phyloP scores from a whole-genome alignment of 306 rosid genomes.

The Citrullus amarus region DNA sequence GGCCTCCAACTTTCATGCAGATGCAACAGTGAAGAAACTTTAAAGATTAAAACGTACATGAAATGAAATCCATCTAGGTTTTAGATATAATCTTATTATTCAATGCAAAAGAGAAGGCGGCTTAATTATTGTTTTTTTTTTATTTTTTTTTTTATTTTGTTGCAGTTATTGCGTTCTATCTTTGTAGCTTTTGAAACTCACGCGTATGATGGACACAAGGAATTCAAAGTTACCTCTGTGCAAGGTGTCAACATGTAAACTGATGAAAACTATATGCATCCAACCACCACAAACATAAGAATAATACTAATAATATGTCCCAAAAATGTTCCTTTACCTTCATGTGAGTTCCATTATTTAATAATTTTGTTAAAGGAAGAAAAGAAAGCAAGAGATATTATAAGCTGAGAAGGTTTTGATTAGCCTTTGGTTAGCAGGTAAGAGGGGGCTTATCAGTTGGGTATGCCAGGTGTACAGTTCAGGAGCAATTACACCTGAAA shows the following conservation, averaged over 20 bases:
- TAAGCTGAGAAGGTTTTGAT: neutral
- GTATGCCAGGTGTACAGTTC: neutral
- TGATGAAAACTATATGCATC: conserved; percentile 26
- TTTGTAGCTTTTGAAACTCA: conserved; percentile 34
- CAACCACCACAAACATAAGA: conserved; percentile 8
- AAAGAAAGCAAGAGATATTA: neutral
- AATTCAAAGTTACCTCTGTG: conserved; percentile 16
- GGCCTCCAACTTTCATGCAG: neutral
- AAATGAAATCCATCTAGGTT: neutral
- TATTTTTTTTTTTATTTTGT: neutral
- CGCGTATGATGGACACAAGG: conserved; percentile 22
- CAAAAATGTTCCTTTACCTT: too few species aligned
- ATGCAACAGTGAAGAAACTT: neutral
- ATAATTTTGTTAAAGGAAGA: neutral
- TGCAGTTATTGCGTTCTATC: conserved; percentile 57
- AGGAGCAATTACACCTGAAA: neutral
- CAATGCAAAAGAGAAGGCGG: neutral
- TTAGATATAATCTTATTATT: neutral
- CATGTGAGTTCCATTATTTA: too few species aligned
- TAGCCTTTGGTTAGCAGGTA: neutral
- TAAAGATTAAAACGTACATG: neutral
- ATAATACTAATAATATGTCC: neutral
- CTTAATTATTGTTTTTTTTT: neutral
- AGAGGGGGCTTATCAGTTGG: neutral
- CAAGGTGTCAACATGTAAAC: conserved; percentile 28